Evolutionary conservation across 2,329 filamentous ascomycete genomes (phyloP).

Genomic region (Epichloe sibirici): DNA sequence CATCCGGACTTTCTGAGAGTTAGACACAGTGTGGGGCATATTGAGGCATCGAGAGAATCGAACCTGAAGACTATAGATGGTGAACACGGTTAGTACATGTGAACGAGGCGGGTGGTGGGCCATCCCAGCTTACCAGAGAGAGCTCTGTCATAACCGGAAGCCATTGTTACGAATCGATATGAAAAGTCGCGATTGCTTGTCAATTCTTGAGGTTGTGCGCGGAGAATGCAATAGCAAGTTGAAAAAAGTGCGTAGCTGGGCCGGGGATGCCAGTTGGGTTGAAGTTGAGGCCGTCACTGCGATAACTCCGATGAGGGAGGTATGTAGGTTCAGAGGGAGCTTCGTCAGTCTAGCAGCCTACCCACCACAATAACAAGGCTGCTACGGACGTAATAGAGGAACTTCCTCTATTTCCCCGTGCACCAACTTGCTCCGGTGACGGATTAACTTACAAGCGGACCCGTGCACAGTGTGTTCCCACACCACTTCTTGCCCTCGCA

Average conservation of each 20-base stretch:
- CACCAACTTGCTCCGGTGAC: background rate
- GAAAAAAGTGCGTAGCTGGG: background rate
- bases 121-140: slow-evolving; percentile 69
- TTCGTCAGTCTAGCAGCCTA: slow-evolving; percentile 30
- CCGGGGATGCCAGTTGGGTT: slow-evolving; percentile 2
- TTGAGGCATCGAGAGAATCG: slow-evolving; percentile 2
- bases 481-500: no score
- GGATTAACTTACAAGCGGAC: slow-evolving; percentile 2
- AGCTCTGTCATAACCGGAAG: slow-evolving; percentile 97
- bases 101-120: slow-evolving; percentile 2
- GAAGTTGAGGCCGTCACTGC: background rate
- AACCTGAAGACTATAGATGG: slow-evolving; percentile 68
- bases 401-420: background rate
- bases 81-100: slow-evolving; percentile 25
- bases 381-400: background rate
- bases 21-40: slow-evolving; percentile 21
- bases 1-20: slow-evolving; percentile 68
- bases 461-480: background rate
- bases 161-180: slow-evolving; percentile 38
- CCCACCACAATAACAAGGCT: slow-evolving; percentile 5
- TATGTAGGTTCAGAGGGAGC: slow-evolving; percentile 13
- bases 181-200: background rate
- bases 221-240: background rate
- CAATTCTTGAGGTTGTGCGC: background rate
- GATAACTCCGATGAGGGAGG: background rate